Conservation (phyloP, 495 filamentous ascomycete species). For the Podospora anserina region DNA sequence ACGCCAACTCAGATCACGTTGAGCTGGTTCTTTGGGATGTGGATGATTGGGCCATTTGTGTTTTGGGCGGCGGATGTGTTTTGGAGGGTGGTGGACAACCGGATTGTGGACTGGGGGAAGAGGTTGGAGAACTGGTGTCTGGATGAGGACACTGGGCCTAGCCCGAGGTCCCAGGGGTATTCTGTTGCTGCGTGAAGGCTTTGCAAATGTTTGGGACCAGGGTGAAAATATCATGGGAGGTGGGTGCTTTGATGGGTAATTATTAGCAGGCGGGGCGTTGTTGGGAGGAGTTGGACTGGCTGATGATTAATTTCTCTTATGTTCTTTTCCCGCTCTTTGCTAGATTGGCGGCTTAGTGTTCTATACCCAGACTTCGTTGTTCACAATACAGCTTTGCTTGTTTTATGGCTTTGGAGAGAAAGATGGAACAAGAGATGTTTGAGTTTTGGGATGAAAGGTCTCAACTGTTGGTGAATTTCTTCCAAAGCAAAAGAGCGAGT, state of each 20-base stretch:
- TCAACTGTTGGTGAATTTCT: no score
- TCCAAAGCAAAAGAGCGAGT: no score
- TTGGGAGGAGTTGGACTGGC: not conserved
- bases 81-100: conserved; percentile 57
- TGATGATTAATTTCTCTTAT: not conserved
- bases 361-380: not conserved
- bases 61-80: conserved; percentile 60
- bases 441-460: no score
- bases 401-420: not conserved
- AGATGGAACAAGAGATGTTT: no score
- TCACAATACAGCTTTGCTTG: not conserved
- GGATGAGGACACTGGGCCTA: conserved; percentile 28
- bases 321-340: not conserved
- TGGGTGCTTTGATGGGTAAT: not conserved
- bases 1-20: conserved; percentile 49
- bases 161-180: conserved; percentile 20
- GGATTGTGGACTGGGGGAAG: conserved; percentile 54
- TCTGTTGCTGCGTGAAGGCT: not conserved
- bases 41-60: conserved; percentile 49
- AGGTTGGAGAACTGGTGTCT: conserved; percentile 47
- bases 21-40: conserved; percentile 50
- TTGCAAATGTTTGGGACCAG: not conserved
- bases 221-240: not conserved
- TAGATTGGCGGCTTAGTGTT: not conserved
- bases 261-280: not conserved